Evolutionary conservation across 2,329 filamentous ascomycete species (phyloP).

Genomic region (Pyrenochaeta sp.): DNA sequence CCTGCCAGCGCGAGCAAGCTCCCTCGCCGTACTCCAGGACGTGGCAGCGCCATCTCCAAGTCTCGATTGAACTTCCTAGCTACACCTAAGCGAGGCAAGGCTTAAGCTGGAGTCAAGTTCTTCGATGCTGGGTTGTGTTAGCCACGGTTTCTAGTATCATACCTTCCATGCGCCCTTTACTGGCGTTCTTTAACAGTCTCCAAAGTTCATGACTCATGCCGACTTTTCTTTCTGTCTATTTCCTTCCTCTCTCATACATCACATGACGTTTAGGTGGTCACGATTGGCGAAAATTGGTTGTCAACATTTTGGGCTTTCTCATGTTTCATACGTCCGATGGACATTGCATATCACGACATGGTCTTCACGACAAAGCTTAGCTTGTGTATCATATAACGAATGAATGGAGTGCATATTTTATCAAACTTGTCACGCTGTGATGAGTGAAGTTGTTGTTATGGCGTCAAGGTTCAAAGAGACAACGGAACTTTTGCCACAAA

Average conservation of each 20-base stretch:
- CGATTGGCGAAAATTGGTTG: constrained; percentile 14
- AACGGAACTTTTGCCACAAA: too few relatives aligned
- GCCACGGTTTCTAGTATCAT: too few relatives aligned
- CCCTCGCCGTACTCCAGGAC: constrained; percentile 39
- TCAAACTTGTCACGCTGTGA: background rate
- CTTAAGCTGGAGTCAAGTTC: constrained; percentile 13
- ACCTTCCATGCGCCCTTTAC: background rate
- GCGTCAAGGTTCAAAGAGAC: background rate
- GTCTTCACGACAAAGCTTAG: constrained; percentile 19
- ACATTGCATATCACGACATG: constrained; percentile 23
- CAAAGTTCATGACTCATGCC: constrained; percentile 10
- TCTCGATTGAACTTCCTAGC: constrained; percentile 49
- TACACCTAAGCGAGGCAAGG: constrained; percentile 48
- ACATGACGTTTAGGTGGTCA: constrained; percentile 20
- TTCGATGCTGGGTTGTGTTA: background rate
- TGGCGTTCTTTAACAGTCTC: constrained; percentile 13
- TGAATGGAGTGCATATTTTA: constrained; percentile 7
- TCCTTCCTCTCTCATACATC: constrained; percentile 4
- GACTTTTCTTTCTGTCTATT: constrained; percentile 8
- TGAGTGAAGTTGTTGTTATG: background rate
- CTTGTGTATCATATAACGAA: constrained; percentile 28
- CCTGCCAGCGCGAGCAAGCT: constrained; percentile 40
- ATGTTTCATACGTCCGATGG: constrained; percentile 14
- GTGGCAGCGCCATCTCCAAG: constrained; percentile 45
- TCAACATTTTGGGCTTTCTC: constrained; percentile 18